These are phyloP conservation scores for Nannizziopsis arthrosporioides DNA, from an alignment of 2,329 filamentous ascomycete genomes.

Conservation along the genomic window DNA sequence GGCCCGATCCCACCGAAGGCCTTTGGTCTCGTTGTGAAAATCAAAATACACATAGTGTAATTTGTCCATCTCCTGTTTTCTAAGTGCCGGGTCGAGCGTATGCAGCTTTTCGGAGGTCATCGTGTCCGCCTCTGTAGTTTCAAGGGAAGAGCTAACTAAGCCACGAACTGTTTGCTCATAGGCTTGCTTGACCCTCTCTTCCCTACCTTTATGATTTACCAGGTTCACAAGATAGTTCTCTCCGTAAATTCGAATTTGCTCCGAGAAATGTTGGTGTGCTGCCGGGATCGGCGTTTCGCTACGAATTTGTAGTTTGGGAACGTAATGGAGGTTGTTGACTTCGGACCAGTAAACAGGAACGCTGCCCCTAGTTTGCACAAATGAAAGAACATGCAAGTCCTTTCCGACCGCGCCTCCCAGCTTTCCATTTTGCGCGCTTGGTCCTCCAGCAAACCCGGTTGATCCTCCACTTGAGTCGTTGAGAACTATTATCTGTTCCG, in stretches of 20 bases:
- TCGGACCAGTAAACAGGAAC: constrained; percentile 95
- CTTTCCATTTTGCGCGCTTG: constrained; percentile 63
- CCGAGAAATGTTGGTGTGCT: constrained; percentile 75
- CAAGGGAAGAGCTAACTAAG: constrained; percentile 57
- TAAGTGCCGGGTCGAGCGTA: constrained; percentile 54
- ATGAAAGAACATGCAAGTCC: constrained; percentile 82
- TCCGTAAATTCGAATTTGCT: constrained; percentile 87
- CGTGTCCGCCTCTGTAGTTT: constrained; percentile 53
- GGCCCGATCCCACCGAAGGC: constrained; percentile 82
- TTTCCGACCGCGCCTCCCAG: constrained; percentile 47
- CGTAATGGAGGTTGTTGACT: constrained; percentile 85
- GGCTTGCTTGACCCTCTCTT: constrained; percentile 77
- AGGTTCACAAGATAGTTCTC: constrained; percentile 97
- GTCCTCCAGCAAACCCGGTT: constrained; percentile 67
- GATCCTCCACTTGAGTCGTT: constrained; percentile 68
- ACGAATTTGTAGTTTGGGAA: constrained; percentile 77
- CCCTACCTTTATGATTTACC: constrained; percentile 90
- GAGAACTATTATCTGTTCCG: constrained; percentile 79
- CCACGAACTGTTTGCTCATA: constrained; percentile 82
- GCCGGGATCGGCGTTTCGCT: constrained; percentile 68
- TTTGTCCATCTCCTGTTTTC: constrained; percentile 59
- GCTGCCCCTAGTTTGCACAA: constrained; percentile 91
- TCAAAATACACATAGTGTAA: constrained; percentile 98
- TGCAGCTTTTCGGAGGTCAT: constrained; percentile 69
- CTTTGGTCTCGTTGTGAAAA: constrained; percentile 96